Evolutionary conservation across 257 asterid genomes (phyloP), one percentile per base, ranked within the genome.

Genomic region (Gentiana straminea): DNA sequence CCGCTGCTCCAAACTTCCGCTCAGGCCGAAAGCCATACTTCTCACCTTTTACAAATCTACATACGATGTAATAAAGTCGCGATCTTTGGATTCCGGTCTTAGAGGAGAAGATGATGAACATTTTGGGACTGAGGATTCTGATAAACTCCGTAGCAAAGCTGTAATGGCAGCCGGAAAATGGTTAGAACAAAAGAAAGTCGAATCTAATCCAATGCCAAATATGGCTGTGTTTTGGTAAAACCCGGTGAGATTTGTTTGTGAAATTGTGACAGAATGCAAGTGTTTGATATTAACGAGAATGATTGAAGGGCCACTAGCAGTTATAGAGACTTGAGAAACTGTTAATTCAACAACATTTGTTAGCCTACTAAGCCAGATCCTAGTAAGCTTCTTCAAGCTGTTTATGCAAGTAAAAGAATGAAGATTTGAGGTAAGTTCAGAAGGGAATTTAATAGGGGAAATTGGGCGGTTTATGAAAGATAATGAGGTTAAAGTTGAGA

Each of bases 381-480:
- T 84, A 35, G 91, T 79, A 72, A 91, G 83, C 9, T 71, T 78
- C 55, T 76, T 67, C 55, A 91, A 83, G 82, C 95, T 83, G 64
- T 52, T 63, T 45, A 91, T 55, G 73, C 84, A 83, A 37, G 95
- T 83, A 82, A 91, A 87, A 1, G 89, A 48, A 7, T 13, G 81
- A 54, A 91, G 83, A 56, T 80, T 87, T 0, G 71, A 41, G 34
- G 84, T 33, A 70, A 91, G 88, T 6, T 84, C 82, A 8, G 81
- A 10, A 36, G 97, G 98, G 76, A 83, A 75, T 35, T 68, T 81
- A 36, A 81, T 63, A n/a, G 81, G 82, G 11, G 88, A 58, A 44
- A 92, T 58, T 51, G 86, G 97, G 77, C 97, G 88, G 81, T 80
- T 72, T n/a, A 81, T 8, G 79, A 88, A 83, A 52, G 41, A 69